These are phyloP conservation scores for Verticillium zaregamsianum DNA, from an alignment of 2,329 filamentous ascomycete species.

Conservation along the genomic window DNA sequence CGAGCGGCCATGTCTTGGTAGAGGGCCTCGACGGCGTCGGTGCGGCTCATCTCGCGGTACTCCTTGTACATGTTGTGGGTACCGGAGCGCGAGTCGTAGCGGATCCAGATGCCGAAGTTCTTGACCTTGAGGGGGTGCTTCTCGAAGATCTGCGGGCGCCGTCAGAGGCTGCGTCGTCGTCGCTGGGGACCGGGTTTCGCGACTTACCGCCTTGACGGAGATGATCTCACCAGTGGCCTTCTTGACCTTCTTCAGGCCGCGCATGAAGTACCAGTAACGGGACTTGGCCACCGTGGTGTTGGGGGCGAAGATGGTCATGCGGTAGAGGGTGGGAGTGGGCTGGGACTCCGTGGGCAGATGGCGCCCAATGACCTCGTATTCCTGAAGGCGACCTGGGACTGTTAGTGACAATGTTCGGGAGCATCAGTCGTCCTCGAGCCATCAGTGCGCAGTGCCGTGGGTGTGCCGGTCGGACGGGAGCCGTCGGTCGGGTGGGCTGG, in stretches of 20 bases:
- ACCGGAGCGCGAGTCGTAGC: conserved; percentile 98
- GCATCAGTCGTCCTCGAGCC: conserved; percentile 17
- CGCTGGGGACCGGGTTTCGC: not conserved
- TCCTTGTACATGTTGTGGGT: conserved; percentile 99
- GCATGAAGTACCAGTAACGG: conserved; percentile 99
- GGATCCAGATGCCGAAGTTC: conserved; percentile 99
- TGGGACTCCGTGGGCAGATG: conserved; percentile 97
- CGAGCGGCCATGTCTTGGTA: conserved; percentile 99
- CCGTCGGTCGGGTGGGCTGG: not conserved
- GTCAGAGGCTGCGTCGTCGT: not conserved
- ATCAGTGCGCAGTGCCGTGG: not conserved
- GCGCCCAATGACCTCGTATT: conserved; percentile 99
- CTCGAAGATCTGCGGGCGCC: conserved; percentile 70
- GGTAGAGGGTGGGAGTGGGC: conserved; percentile 97
- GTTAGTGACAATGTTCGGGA: conserved; percentile 9
- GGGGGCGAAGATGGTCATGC: conserved; percentile 99
- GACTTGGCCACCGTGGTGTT: conserved; percentile 99
- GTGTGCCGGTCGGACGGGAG: not conserved
- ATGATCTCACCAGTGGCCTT: conserved; percentile 99
- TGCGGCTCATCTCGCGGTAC: conserved; percentile 98
- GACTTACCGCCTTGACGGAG: conserved; percentile 85
- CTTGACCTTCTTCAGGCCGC: conserved; percentile 99
- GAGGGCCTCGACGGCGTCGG: conserved; percentile 90
- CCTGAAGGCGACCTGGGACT: conserved; percentile 80
- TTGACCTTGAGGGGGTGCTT: conserved; percentile 99